Conservation (phyloP, 2,329 filamentous ascomycete species). For the Aphanoascus verrucosus region DNA sequence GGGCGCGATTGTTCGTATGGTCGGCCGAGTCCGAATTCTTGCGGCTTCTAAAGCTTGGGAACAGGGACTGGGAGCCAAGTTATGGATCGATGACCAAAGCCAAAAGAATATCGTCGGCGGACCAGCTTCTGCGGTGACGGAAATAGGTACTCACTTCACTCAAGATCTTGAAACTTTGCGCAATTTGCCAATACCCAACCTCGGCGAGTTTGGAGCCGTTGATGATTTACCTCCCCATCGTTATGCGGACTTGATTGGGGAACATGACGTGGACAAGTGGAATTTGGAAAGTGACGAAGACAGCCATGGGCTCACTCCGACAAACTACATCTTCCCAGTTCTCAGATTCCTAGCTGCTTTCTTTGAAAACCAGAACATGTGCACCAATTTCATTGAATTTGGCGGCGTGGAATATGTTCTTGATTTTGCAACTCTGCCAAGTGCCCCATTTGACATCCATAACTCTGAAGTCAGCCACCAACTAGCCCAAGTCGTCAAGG, state of each 20-base stretch:
- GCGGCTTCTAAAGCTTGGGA: slow-evolving; percentile 59
- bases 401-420: slow-evolving; percentile 76
- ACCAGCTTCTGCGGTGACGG: slow-evolving; percentile 29
- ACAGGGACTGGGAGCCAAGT: slow-evolving; percentile 64
- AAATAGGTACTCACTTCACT: slow-evolving; percentile 25
- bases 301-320: slow-evolving; percentile 43
- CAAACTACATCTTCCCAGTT: slow-evolving; percentile 63
- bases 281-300: slow-evolving; percentile 41
- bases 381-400: slow-evolving; percentile 60
- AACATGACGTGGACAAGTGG: slow-evolving; percentile 19
- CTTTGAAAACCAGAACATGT: slow-evolving; percentile 62
- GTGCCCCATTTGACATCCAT: slow-evolving; percentile 63
- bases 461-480: slow-evolving; percentile 57
- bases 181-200: slow-evolving; percentile 21
- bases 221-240: slow-evolving; percentile 1
- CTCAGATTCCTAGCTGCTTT: slow-evolving; percentile 69
- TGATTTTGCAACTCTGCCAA: slow-evolving; percentile 72
- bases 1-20: slow-evolving; percentile 78
- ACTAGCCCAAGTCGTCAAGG: slow-evolving; percentile 62
- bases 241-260: slow-evolving; percentile 17
- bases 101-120: slow-evolving; percentile 53
- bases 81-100: slow-evolving; percentile 53
- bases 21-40: slow-evolving; percentile 66
- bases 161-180: slow-evolving; percentile 20
- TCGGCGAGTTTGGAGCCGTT: slow-evolving; percentile 19